Evolutionary conservation across 129 eudicot genomes (phyloP), one percentile per base, ranked within the genome.

Genomic region (Flaveria brownii): DNA sequence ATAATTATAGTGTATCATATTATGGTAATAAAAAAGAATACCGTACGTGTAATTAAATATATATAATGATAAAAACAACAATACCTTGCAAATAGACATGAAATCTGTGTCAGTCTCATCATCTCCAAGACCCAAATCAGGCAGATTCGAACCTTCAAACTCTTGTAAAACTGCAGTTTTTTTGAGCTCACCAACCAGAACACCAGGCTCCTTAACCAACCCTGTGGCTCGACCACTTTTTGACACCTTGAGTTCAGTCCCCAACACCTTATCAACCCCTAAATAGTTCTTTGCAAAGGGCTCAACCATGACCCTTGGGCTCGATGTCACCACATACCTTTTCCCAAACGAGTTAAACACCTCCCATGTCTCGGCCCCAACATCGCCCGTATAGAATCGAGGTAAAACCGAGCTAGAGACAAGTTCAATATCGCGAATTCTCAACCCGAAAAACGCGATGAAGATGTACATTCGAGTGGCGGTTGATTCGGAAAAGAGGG

Each of bases 71-170:
- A 45, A 45, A 2, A 73, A 73, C 41, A n/a, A 20, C 25, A 14
- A n/a, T 71, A 93, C 98, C 98, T 93, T 93, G 92, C 98, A 93
- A 16, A 87, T 28, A 77, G 97, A 78, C 95, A 93, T 93, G 90
- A 90, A 93, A 60, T 93, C 92, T 62, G 82, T 90, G 83, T 93
- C 98, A 33, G 91, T 84, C 76, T 82, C 89, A 59, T 85, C 71
- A 85, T 84, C 92, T 15, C 98, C 98, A n/a, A 93, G 83, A 18
- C 98, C 96, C 73, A 93, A 70, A 80, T 90, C 92, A 18, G 97
- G 97, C 64, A 93, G 74, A 39, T 77, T 51, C 10, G 57, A 60
- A 2, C 87, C 91, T 17, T 57, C 65, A 56, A 90, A 90, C 72
- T 93, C 97, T 56, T 76, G 76, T n/a, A 81, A 56, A 45, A 93